Evolutionary conservation across 78 protist species (phyloP), one percentile per base, ranked within the genome.

Genomic region (Mantamonas sphyraenae): DNA sequence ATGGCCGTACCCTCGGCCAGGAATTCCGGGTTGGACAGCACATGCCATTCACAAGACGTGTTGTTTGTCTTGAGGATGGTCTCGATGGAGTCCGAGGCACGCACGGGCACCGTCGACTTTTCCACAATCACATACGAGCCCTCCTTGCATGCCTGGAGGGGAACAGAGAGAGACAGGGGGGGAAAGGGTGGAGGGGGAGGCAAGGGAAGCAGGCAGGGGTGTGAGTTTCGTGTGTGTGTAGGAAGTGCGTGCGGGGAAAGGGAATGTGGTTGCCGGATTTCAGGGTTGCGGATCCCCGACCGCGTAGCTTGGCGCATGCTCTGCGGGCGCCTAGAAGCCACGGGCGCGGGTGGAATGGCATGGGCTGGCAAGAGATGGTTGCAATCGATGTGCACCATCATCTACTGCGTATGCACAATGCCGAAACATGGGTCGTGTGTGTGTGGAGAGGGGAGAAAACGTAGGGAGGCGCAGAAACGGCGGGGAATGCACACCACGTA

Each of bases 21-120:
- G 64, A 95, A 95, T 71, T 95, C 98, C 0, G 98, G 98, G 83
- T 95, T 95, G 60, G 92, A 84, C 45, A 95, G 82, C 31, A 94
- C 80, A 43, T 68, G 38, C 43, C 74, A 84, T 19, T 2, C 16
- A 33, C 60, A 68, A 26, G 2, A 1, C 40, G 2, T 20, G 39
- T 65, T 1, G 83, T 64, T 61, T 66, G 86, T 57, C n/a, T 63
- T 2, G 28, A 85, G 77, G 67, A 85, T 81, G 40, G 1, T 1
- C 35, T 19, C 37, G 45, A 85, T 56, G 39, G 71, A 24, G 14
- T 72, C 86, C 40, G 85, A 70, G 30, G 69, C 3, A 1, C 80
- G 63, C 26, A 86, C 92, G 19, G 98, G 97, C 30, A 86, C 90
- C 4, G 97, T 93, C 39, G 89, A 82, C 83, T 88, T 88, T 73